These are phyloP conservation scores for Toxicodendron radicans DNA, from an alignment of 345 rosid species.

Conservation along the genomic window DNA sequence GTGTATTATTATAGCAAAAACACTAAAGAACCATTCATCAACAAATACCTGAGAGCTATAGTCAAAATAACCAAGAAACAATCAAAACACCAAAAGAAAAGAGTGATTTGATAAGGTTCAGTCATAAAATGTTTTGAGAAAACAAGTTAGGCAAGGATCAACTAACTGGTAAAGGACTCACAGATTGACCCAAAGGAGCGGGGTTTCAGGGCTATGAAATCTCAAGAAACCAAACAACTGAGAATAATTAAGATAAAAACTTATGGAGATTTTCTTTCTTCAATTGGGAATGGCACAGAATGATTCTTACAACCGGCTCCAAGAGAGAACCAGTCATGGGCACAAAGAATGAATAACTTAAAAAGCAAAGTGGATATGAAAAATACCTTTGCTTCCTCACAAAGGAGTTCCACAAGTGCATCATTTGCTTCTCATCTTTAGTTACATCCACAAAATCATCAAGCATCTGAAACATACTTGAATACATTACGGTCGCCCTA, in stretches of 20 bases:
- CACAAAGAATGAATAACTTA: neutral
- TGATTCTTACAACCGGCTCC: neutral
- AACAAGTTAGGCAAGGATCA: neutral
- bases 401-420: conserved; percentile 99
- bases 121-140: neutral
- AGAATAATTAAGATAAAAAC: neutral
- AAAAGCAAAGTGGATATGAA: conserved; percentile 4
- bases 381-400: conserved; percentile 91
- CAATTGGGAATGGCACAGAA: neutral
- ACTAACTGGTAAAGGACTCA: neutral
- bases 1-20: neutral
- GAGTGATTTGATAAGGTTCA: neutral
- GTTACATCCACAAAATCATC: conserved; percentile 99
- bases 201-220: neutral
- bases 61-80: neutral
- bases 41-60: neutral
- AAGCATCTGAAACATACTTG: conserved; percentile 69
- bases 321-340: neutral
- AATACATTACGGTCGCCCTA: neutral
- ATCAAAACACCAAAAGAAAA: neutral
- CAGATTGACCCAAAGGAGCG: neutral
- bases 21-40: neutral
- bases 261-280: neutral
- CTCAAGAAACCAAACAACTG: neutral
- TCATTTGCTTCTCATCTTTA: conserved; percentile 90